Evolutionary conservation across 345 rosid species (phyloP), one percentile per base, ranked within the genome.

Genomic region (Brassica cretica): DNA sequence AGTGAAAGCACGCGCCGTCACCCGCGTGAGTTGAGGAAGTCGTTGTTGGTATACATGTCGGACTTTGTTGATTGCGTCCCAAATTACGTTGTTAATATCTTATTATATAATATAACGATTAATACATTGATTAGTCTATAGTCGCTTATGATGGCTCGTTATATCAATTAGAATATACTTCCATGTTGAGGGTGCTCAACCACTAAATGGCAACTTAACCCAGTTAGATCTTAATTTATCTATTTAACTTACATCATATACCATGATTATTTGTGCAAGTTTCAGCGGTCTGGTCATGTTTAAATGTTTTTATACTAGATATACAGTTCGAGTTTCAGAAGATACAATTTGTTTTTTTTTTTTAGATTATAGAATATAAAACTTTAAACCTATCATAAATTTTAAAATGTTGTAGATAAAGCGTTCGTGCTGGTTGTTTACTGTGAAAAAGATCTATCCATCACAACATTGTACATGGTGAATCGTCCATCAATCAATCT

Each of bases 1-100:
- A 16, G 59, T 53, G 59, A 9, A 53, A 7, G 0, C 69, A 80
- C 73, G 83, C 80, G 76, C 80, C 80, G 69, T 70, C 73, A 65
- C 39, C 3, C 80, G 80, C 83, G 76, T 80, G 68, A 72, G 12
- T 11, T 14, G 64, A 29, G 6, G 37, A 24, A 69, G 83, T 74
- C 72, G 79, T 80, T 56, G 80, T 33, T 33, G 8, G 72, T 8
- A 70, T 5, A 21, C 64, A 70, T 65, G 83, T 63, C 59, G 58
- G 77, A 35, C 41, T 51, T 78, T 53, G 8, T 66, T 71, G 33
- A 65, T 53, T 71, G 21, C 56, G 76, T 71, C 12, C 24, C 14
- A 53, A 12, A n/a, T 55, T 53, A 24, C 59, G 76, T 64, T 63
- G 49, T 39, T 9, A 39, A 39, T 41, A 8, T 49, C 0, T n/a